Percentiles rank a stretch among this genome's conserved stretches.
These are phyloP conservation scores for Camellia granthamiana DNA, from an alignment of 148 eudicot genomes.

Conservation along the genomic window DNA sequence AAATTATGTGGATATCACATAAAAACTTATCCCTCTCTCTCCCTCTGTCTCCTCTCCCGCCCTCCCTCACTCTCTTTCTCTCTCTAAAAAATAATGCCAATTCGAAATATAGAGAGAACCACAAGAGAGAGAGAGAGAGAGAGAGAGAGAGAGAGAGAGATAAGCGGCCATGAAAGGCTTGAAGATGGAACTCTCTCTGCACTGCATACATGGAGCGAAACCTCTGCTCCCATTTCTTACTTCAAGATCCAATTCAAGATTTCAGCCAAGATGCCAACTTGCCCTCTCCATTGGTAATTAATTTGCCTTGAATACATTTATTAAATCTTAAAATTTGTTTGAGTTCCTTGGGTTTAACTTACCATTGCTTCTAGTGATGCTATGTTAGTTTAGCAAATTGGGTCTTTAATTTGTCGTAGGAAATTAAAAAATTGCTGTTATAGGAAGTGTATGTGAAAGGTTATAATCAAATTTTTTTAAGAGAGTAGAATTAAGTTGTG, in stretches of 20 bases:
- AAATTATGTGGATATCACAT: slow-evolving; percentile 9
- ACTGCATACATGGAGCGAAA: slow-evolving; percentile 5
- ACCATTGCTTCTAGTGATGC: neutral
- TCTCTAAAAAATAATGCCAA: neutral
- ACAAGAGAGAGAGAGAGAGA: neutral
- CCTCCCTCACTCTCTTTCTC: neutral
- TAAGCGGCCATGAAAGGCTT: slow-evolving; percentile 10
- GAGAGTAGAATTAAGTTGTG: neutral
- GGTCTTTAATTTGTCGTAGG: neutral
- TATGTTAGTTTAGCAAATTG: neutral
- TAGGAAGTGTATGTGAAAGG: neutral
- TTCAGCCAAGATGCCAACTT: slow-evolving; percentile 11
- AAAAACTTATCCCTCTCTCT: slow-evolving; percentile 7
- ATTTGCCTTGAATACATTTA: neutral
- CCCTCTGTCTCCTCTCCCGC: neutral
- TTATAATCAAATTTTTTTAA: neutral
- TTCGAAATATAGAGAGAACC: neutral
- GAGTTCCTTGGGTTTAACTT: neutral
- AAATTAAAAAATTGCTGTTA: neutral
- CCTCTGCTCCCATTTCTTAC: neutral
- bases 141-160: neutral
- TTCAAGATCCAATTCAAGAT: slow-evolving; percentile 11
- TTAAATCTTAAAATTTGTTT: neutral
- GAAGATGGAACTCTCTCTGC: slow-evolving; percentile 1
- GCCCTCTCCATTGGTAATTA: slow-evolving; percentile 9